Evolutionary conservation across 495 filamentous ascomycete species (phyloP).

Genomic region (Pseudomonodictys pantanalensis): DNA sequence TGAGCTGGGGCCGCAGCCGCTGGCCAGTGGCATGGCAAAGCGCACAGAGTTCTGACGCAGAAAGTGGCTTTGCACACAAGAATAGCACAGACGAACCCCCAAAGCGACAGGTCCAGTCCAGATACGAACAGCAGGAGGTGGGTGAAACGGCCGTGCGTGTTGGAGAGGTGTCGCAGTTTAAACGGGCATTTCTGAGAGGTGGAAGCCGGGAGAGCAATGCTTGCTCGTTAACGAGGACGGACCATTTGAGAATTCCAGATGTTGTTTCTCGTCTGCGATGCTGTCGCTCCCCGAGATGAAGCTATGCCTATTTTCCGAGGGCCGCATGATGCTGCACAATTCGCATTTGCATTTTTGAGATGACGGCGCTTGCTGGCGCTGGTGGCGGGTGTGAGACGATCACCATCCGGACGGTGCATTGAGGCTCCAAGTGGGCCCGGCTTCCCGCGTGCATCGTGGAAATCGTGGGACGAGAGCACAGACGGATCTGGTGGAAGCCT

Average conservation of each 20-base stretch:
- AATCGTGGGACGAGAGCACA: slow-evolving; percentile 27
- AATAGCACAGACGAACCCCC: slow-evolving; percentile 10
- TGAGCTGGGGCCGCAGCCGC: slow-evolving; percentile 18
- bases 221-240: slow-evolving; percentile 1
- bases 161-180: slow-evolving; percentile 29
- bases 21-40: slow-evolving; percentile 19
- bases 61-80: slow-evolving; percentile 17
- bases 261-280: slow-evolving; percentile 7
- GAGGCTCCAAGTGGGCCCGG: slow-evolving; percentile 20
- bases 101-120: slow-evolving; percentile 7
- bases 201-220: background rate
- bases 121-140: slow-evolving; percentile 3
- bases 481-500: slow-evolving; percentile 31
- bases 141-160: slow-evolving; percentile 34
- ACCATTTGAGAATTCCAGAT: background rate
- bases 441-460: slow-evolving; percentile 13
- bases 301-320: background rate
- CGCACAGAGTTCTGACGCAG: slow-evolving; percentile 22
- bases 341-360: slow-evolving; percentile 3
- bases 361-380: background rate
- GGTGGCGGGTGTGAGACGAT: slow-evolving; percentile 11
- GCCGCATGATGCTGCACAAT: slow-evolving; percentile 9
- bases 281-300: slow-evolving; percentile 19
- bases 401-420: slow-evolving; percentile 13
- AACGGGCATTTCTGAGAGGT: slow-evolving; percentile 25